These are phyloP conservation scores for Acacia acuminata DNA, from an alignment of 306 rosid genomes.

Conservation along the genomic window DNA sequence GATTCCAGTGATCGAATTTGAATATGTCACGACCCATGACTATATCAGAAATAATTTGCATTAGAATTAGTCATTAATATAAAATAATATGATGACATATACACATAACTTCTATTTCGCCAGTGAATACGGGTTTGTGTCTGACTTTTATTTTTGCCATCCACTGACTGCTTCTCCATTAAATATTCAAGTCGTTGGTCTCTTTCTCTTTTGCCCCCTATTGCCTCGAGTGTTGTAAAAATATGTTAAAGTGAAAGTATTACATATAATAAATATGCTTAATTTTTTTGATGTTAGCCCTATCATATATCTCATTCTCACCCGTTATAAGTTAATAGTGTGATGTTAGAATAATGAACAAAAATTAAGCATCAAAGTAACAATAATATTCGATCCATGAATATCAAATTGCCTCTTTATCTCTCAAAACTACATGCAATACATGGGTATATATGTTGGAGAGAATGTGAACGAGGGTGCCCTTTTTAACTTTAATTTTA, in stretches of 20 bases:
- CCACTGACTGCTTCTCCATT: too few relatives aligned
- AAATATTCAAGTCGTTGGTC: too few relatives aligned
- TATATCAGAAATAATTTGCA: neutral
- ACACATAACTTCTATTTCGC: neutral
- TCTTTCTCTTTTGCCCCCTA: too few relatives aligned
- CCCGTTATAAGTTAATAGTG: too few relatives aligned
- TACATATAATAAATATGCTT: neutral
- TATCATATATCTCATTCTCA: too few relatives aligned
- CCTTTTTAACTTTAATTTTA: too few relatives aligned
- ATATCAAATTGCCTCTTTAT: neutral
- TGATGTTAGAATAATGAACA: neutral
- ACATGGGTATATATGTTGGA: too few relatives aligned
- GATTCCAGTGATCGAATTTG: neutral
- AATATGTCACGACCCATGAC: neutral
- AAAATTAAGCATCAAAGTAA: neutral
- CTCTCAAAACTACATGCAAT: neutral
- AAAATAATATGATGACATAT: neutral
- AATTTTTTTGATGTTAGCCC: too few relatives aligned
- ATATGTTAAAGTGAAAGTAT: neutral
- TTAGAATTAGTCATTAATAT: neutral
- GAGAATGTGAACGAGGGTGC: too few relatives aligned
- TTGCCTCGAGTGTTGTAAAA: too few relatives aligned
- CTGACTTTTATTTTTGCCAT: neutral
- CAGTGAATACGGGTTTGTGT: neutral
- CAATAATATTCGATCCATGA: neutral